These are phyloP conservation scores for Didymella glomerata DNA, from an alignment of 2,329 filamentous ascomycete genomes.

Conservation along the genomic window DNA sequence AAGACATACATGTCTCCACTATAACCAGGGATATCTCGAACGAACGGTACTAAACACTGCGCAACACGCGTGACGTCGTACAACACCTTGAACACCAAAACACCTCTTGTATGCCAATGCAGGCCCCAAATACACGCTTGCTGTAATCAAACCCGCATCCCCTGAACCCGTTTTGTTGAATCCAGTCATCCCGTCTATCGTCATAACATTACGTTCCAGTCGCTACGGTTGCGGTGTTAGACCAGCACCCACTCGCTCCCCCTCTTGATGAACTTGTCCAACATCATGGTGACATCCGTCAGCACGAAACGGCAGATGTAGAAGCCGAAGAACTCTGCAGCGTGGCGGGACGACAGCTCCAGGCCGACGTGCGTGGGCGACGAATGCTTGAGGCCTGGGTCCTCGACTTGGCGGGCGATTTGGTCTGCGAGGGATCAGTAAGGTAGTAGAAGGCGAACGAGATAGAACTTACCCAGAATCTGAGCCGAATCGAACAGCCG, in stretches of 20 bases:
- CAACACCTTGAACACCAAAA: conserved; percentile 1
- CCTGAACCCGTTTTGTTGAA: not conserved
- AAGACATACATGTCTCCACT: conserved; percentile 4
- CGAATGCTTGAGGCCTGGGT: conserved; percentile 88
- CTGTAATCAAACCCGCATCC: not conserved
- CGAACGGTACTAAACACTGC: conserved; percentile 2
- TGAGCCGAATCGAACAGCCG: conserved; percentile 93
- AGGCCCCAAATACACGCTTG: not conserved
- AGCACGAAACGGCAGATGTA: conserved; percentile 96
- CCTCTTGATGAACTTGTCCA: conserved; percentile 97
- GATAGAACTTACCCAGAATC: conserved; percentile 76
- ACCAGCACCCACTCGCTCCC: conserved; percentile 91
- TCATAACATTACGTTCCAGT: not conserved
- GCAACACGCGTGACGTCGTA: not conserved
- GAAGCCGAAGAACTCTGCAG: conserved; percentile 97
- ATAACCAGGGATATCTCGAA: conserved; percentile 7
- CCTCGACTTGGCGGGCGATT: conserved; percentile 94
- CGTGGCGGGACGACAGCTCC: conserved; percentile 90
- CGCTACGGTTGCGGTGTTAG: conserved; percentile 34
- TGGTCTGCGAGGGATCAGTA: conserved; percentile 68
- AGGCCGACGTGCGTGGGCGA: conserved; percentile 95
- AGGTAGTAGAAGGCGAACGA: not conserved
- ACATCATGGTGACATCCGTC: conserved; percentile 79
- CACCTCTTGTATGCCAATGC: conserved; percentile 8
- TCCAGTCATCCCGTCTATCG: not conserved